phyloP scores from a whole-genome alignment of 2,329 filamentous ascomycete genomes.

The Biscogniauxia marginata region DNA sequence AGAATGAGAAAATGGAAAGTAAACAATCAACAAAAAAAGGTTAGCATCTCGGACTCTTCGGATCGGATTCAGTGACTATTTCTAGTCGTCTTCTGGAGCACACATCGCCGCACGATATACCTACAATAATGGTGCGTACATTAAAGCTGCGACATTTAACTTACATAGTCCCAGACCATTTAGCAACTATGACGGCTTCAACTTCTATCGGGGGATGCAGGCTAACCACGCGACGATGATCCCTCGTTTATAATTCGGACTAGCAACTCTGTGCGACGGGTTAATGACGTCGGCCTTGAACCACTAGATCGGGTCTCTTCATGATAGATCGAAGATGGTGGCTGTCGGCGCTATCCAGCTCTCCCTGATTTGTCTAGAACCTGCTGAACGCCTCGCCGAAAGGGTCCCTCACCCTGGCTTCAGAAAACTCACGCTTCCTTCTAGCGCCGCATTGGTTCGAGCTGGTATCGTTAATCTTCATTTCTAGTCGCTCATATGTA shows the following conservation, averaged over 20 bases:
- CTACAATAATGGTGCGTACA: not conserved
- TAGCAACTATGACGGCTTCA: slow-evolving; percentile 15
- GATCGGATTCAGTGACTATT: slow-evolving; percentile 7
- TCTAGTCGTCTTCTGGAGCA: not conserved
- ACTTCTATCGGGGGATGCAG: slow-evolving; percentile 7
- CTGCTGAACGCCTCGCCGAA: not conserved
- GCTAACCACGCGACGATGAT: slow-evolving; percentile 11
- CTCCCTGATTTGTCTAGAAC: slow-evolving; percentile 11
- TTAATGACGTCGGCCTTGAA: slow-evolving; percentile 25
- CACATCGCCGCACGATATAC: slow-evolving; percentile 12
- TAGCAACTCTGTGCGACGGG: slow-evolving; percentile 4
- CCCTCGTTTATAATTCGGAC: slow-evolving; percentile 5
- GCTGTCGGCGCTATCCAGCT: slow-evolving; percentile 4
- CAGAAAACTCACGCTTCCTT: not conserved
- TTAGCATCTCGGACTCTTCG: not conserved
- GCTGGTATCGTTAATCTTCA: not conserved
- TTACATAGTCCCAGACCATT: not conserved
- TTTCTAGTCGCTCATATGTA: not conserved
- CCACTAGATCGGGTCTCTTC: slow-evolving; percentile 20
- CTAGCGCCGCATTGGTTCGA: not conserved
- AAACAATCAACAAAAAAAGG: slow-evolving; percentile 19
- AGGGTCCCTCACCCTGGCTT: not conserved
- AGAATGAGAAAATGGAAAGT: slow-evolving; percentile 10
- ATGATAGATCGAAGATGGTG: slow-evolving; percentile 20
- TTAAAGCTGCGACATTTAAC: no score